phyloP scores from a whole-genome alignment of 257 asterid species.

The Thymus mandschuricus region DNA sequence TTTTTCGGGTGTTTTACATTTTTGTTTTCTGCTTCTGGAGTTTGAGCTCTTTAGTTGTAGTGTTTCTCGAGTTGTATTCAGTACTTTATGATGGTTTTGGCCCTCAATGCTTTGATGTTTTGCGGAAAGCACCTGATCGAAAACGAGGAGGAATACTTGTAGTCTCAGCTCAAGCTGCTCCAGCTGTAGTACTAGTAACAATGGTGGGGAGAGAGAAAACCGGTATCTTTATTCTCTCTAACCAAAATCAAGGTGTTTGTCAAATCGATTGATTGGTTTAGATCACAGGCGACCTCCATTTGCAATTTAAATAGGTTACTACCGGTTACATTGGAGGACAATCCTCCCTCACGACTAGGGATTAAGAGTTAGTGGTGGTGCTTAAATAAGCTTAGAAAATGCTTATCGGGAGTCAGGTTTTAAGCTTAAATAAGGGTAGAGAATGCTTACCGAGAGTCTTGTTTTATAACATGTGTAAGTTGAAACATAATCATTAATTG shows the following conservation, averaged over 20 bases:
- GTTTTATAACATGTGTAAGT: conserved; percentile 1
- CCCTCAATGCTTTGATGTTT: neutral
- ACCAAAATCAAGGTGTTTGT: neutral
- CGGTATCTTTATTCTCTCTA: neutral
- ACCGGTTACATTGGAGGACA: neutral
- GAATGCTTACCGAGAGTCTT: neutral
- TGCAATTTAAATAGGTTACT: neutral
- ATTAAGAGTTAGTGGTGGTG: neutral
- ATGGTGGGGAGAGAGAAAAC: neutral
- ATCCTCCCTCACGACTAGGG: neutral
- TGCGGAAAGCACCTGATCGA: neutral
- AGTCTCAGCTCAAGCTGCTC: neutral
- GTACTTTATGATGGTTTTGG: neutral
- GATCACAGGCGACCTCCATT: too few species aligned
- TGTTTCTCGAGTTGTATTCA: neutral
- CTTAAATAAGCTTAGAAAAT: neutral
- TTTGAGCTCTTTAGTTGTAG: neutral
- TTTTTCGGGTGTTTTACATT: neutral
- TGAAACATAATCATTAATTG: neutral
- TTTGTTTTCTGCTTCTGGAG: neutral
- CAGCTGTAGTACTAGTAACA: neutral
- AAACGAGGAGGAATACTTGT: neutral
- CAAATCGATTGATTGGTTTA: neutral
- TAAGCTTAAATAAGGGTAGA: neutral
- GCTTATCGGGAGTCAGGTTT: conserved; percentile 3